Evolutionary conservation across 2,329 filamentous ascomycete genomes (phyloP).

Genomic region (Fusarium brachygibbosum): DNA sequence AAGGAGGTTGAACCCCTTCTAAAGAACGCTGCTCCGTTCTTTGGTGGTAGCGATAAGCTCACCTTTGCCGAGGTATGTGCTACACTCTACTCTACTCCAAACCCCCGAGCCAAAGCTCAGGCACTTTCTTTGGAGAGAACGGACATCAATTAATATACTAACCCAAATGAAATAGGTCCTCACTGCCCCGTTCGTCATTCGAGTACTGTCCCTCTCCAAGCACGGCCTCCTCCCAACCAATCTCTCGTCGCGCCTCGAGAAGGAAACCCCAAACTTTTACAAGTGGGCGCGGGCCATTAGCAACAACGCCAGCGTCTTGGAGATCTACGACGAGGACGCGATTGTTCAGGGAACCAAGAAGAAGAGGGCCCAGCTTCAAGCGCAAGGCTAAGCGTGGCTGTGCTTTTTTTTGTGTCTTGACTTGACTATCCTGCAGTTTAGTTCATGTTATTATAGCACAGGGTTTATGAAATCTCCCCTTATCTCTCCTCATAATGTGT

Average conservation of each 20-base stretch:
- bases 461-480: not conserved
- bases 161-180: conserved; percentile 61
- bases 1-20: conserved; percentile 83
- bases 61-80: conserved; percentile 78
- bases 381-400: conserved; percentile 11
- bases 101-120: not conserved
- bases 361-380: conserved; percentile 36
- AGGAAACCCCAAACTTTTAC: conserved; percentile 74
- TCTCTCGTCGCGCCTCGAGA: conserved; percentile 61
- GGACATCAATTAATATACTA: conserved; percentile 3
- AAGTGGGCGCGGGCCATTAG: conserved; percentile 74
- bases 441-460: not conserved
- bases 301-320: conserved; percentile 74
- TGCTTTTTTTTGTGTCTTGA: not conserved
- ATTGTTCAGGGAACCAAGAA: conserved; percentile 40
- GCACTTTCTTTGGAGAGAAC: not conserved
- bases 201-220: conserved; percentile 68
- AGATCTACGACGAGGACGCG: conserved; percentile 69
- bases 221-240: conserved; percentile 65
- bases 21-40: conserved; percentile 68
- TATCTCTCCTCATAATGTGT: conserved; percentile 12
- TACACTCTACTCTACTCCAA: not conserved
- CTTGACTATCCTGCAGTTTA: not conserved
- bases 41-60: conserved; percentile 72
- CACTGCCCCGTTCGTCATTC: conserved; percentile 75